Base-by-base conservation (phyloP, 2,329 filamentous ascomycete genomes). In the Cadophora luteo-olivacea region DNA sequence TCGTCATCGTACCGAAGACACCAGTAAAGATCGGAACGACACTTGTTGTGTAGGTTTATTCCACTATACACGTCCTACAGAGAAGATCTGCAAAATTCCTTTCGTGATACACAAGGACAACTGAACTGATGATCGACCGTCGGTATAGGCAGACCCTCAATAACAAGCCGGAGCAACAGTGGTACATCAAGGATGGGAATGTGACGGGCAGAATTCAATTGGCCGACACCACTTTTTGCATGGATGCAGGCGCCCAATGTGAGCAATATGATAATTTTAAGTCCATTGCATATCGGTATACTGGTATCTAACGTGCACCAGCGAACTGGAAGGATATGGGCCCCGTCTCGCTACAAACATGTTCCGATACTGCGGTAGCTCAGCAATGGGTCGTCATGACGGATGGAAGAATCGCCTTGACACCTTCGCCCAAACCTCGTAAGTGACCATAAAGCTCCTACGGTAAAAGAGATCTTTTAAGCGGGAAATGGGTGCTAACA, bases 271-370 rank as follows among this genome's bases (percentile, higher is more conserved):
- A 36, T 36, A 11, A 29, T 14, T 25, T 45, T 6, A 3, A 12
- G 14, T 45, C 45, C 9, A 3, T 8, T n/a, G 16, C 16, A 12
- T 36, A 36, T 45, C 45, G 45, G 1, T 3, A 48, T 22, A 11
- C 4, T 22, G 19, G 9, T 48, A n/a, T 48, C 19, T 49, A 22
- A 49, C n/a, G 1, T 49, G 7, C 1, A 9, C 7, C 33, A 70
- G 71, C 38, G 14, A 71, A 71, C 63, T 73, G 71, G 71, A 73
- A 70, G 33, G 71, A 73, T 36, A 70, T 73, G 71, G 69, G 49
- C 1, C 52, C 24, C 16, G 58, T 73, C 36, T 62, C 57, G 14
- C 14, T 73, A 0, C 38, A 68, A 51, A 58, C 64, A 6, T 73
- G 71, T 55, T 51, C 58, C 16, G 58, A 54, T 14, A 67, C 68